These are phyloP conservation scores for Neofusicoccum cordaticola DNA, from an alignment of 2,329 filamentous ascomycete genomes.

Conservation along the genomic window DNA sequence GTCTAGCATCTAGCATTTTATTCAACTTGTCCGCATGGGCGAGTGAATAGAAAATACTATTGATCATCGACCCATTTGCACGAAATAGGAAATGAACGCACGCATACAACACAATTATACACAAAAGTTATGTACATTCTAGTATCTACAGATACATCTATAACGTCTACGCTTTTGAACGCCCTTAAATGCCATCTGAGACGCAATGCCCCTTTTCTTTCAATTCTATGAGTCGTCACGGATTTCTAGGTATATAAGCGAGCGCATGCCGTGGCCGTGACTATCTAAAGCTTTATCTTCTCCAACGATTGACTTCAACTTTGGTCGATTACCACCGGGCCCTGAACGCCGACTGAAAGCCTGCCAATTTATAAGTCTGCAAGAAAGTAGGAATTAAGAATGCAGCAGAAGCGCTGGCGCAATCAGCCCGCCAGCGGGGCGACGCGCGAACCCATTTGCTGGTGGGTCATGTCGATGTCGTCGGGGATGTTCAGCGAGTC, in stretches of 20 bases:
- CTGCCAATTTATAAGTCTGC: not conserved
- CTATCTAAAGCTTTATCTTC: not conserved
- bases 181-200: not conserved
- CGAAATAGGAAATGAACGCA: no score
- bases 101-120: not conserved
- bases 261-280: not conserved
- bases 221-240: not conserved
- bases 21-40: no score
- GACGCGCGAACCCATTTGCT: slow-evolving; percentile 33
- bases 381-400: not conserved
- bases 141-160: not conserved
- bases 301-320: slow-evolving; percentile 1
- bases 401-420: not conserved
- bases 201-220: not conserved
- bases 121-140: not conserved
- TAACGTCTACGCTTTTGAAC: not conserved
- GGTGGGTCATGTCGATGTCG: slow-evolving; percentile 24
- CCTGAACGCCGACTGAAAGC: not conserved
- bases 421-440: slow-evolving; percentile 16
- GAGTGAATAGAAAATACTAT: no score
- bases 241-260: not conserved
- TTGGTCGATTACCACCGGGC: not conserved
- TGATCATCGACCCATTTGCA: no score
- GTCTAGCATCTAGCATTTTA: no score
- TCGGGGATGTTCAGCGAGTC: slow-evolving; percentile 19